Percentiles rank a stretch among this genome's conserved stretches.
Evolutionary conservation across 2,329 filamentous ascomycete genomes (phyloP).

Genomic region (Tolypocladium amazonense): DNA sequence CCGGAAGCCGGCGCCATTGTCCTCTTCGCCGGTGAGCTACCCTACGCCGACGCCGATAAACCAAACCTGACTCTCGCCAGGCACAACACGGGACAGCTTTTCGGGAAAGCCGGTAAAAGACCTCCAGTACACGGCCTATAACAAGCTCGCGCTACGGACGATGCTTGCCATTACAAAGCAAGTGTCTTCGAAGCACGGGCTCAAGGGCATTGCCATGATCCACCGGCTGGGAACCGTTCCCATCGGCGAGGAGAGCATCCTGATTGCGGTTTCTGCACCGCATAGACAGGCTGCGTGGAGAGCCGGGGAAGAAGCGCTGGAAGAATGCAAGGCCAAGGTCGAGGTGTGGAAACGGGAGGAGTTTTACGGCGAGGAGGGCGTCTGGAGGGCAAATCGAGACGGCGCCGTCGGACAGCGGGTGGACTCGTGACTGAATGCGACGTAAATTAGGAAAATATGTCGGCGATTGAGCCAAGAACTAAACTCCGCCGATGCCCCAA

Average conservation of each 20-base stretch:
- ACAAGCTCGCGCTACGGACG: conserved; percentile 56
- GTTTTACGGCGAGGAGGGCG: conserved; percentile 65
- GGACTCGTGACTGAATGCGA: conserved; percentile 7
- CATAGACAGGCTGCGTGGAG: conserved; percentile 80
- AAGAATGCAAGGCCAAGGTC: conserved; percentile 74
- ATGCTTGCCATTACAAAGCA: conserved; percentile 53
- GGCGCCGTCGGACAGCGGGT: conserved; percentile 46
- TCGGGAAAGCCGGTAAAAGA: conserved; percentile 59
- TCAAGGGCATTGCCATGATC: conserved; percentile 67
- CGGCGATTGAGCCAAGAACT: not conserved
- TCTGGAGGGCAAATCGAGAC: conserved; percentile 85
- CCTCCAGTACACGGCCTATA: conserved; percentile 67
- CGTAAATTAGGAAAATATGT: not conserved
- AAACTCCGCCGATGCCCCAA: not conserved
- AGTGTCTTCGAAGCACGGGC: conserved; percentile 47
- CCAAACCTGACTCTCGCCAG: conserved; percentile 24
- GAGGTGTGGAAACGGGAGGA: conserved; percentile 95
- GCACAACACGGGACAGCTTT: conserved; percentile 71
- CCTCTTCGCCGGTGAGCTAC: conserved; percentile 55
- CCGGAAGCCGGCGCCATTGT: conserved; percentile 68
- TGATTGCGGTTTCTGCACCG: conserved; percentile 75
- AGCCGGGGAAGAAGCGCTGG: conserved; percentile 81
- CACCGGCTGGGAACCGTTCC: conserved; percentile 81
- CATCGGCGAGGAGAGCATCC: conserved; percentile 85
- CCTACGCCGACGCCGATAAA: conserved; percentile 4